A percentile compares a stretch with the other conserved stretches of the same genome.
Evolutionary conservation across 1,139 yeast species (phyloP).

Genomic region (Saccharomyces pastorianus): DNA sequence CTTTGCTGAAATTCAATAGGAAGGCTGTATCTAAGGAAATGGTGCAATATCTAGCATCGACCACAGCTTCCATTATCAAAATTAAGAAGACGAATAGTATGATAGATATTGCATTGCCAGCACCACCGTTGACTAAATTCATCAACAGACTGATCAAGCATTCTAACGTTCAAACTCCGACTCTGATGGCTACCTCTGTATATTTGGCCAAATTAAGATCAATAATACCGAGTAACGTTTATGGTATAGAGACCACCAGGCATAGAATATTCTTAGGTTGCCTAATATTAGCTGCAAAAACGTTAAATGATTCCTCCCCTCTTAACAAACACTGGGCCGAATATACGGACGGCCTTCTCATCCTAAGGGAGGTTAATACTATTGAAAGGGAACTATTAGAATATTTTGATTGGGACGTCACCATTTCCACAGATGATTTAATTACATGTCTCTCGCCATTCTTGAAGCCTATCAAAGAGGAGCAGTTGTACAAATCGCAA

Average conservation of each 20-base stretch:
- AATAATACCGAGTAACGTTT: slow-evolving; percentile 77
- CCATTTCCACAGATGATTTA: slow-evolving; percentile 62
- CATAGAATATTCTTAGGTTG: slow-evolving; percentile 88
- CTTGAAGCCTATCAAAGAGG: slow-evolving; percentile 57
- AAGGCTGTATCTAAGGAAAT: slow-evolving; percentile 71
- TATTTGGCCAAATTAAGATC: slow-evolving; percentile 70
- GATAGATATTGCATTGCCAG: slow-evolving; percentile 6
- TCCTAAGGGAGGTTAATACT: slow-evolving; percentile 73
- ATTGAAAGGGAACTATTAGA: slow-evolving; percentile 82
- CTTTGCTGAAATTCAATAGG: slow-evolving; percentile 65
- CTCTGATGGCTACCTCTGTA: slow-evolving; percentile 84
- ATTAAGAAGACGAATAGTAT: slow-evolving; percentile 33
- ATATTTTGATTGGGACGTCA: slow-evolving; percentile 76
- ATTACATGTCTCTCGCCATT: slow-evolving; percentile 64
- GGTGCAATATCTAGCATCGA: slow-evolving; percentile 72
- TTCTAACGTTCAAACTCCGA: slow-evolving; percentile 91
- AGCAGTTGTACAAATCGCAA: slow-evolving; percentile 20
- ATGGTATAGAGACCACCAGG: slow-evolving; percentile 89
- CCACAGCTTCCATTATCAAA: slow-evolving; percentile 72
- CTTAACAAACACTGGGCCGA: slow-evolving; percentile 92
- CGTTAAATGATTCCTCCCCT: slow-evolving; percentile 87
- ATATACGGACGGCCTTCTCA: slow-evolving; percentile 76
- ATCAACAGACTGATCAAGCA: slow-evolving; percentile 63
- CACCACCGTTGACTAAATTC: slow-evolving; percentile 46
- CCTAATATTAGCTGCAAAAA: slow-evolving; percentile 80